Evolutionary conservation across 192 early-diverging fungal species (phyloP).

Genomic region (Obelidium mucronatum): DNA sequence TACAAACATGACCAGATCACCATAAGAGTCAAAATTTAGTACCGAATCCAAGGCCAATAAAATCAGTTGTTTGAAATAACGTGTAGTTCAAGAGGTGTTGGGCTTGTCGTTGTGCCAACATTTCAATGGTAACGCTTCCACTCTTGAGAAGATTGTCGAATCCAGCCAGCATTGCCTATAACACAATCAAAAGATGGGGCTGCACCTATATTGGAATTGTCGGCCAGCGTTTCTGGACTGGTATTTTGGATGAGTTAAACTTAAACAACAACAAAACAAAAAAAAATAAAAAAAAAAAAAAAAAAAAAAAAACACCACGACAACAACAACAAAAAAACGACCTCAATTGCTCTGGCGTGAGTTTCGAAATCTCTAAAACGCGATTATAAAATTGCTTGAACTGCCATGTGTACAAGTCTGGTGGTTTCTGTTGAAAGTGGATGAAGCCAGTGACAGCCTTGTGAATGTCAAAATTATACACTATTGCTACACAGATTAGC

Average conservation of each 20-base stretch:
- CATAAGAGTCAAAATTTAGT: background rate
- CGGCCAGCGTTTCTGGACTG: background rate
- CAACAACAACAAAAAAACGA: too few species aligned
- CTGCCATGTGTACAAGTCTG: background rate
- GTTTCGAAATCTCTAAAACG: too few species aligned
- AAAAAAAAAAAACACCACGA: too few species aligned
- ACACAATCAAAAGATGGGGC: conserved; percentile 9
- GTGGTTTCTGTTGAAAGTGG: background rate
- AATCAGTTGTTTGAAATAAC: background rate
- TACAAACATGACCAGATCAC: conserved; percentile 5
- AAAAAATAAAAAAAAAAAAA: too few species aligned
- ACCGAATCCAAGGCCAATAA: background rate
- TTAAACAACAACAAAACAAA: too few species aligned
- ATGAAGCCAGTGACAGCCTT: background rate
- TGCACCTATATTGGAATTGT: background rate
- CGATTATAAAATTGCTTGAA: background rate
- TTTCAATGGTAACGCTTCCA: background rate
- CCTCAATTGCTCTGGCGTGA: too few species aligned
- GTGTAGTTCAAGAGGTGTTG: conserved; percentile 2
- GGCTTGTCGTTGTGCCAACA: background rate
- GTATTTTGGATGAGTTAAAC: background rate
- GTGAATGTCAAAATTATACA: too few species aligned
- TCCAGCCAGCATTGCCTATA: conserved; percentile 7
- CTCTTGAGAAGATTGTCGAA: background rate
- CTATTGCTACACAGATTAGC: too few species aligned